Evolutionary conservation across 2,329 filamentous ascomycete species (phyloP).

Genomic region (Lachnellula hyalina): DNA sequence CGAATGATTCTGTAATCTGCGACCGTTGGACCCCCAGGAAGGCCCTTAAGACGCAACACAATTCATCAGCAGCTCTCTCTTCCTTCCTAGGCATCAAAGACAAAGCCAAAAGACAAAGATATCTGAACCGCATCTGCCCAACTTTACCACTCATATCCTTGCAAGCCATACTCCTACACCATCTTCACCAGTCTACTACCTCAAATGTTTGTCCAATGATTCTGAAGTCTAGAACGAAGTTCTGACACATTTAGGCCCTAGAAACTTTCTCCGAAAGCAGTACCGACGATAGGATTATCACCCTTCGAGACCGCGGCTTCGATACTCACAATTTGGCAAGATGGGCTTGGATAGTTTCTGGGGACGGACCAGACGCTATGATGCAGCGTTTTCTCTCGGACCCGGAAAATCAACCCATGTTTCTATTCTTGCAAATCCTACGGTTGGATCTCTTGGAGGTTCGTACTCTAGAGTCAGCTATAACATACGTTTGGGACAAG

Average conservation of each 20-base stretch:
- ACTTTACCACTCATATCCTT: neutral
- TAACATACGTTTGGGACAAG: conserved; percentile 13
- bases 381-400: conserved; percentile 21
- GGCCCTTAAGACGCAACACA: no score
- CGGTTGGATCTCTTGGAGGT: conserved; percentile 18
- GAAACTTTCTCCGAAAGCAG: neutral
- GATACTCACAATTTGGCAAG: conserved; percentile 19
- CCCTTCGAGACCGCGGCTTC: conserved; percentile 13
- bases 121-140: neutral
- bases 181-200: neutral
- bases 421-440: conserved; percentile 26
- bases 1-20: no score
- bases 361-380: conserved; percentile 15
- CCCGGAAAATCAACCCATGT: conserved; percentile 13
- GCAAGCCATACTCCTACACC: neutral
- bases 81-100: neutral
- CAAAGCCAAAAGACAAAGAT: neutral
- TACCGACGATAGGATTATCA: neutral
- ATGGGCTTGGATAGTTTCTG: conserved; percentile 28
- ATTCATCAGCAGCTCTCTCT: neutral
- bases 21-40: no score
- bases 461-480: conserved; percentile 9
- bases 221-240: no score
- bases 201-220: neutral
- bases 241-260: no score